phyloP scores from a whole-genome alignment of 1,139 yeast species.

The Blastobotrys niveus region DNA sequence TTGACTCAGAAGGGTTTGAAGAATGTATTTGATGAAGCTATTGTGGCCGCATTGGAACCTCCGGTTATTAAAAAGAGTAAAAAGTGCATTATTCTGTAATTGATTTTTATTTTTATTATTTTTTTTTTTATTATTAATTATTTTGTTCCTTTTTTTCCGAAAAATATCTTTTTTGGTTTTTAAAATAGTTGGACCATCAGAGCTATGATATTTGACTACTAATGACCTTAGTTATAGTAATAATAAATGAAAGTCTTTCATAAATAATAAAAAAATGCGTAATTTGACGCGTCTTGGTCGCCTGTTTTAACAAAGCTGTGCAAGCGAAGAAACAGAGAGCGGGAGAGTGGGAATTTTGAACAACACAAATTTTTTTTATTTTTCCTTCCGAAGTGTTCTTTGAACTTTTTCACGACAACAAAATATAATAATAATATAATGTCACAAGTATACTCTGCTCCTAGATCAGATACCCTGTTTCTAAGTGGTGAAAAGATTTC shows the following conservation, averaged over 20 bases:
- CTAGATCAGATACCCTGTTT: conserved; percentile 87
- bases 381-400: background rate
- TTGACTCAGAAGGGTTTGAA: conserved; percentile 92
- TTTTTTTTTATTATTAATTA: background rate
- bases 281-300: too few species aligned
- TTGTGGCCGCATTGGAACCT: conserved; percentile 86
- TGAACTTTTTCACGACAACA: background rate
- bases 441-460: conserved; percentile 55
- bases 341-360: too few species aligned
- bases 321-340: too few species aligned
- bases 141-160: background rate
- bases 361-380: background rate
- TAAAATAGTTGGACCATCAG: too few species aligned
- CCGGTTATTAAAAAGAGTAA: conserved; percentile 79
- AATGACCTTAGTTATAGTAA: too few species aligned
- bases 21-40: conserved; percentile 95
- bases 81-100: conserved; percentile 72
- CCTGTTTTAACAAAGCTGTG: too few species aligned
- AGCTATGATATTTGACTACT: too few species aligned
- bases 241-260: too few species aligned
- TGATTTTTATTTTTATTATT: background rate
- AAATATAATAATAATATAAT: conserved; percentile 30
- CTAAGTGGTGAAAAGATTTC: conserved; percentile 94
- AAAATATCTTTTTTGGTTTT: background rate
- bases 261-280: too few species aligned